These are phyloP conservation scores for Pezicula neosporulosa DNA, from an alignment of 2,329 filamentous ascomycete species.

Conservation along the genomic window DNA sequence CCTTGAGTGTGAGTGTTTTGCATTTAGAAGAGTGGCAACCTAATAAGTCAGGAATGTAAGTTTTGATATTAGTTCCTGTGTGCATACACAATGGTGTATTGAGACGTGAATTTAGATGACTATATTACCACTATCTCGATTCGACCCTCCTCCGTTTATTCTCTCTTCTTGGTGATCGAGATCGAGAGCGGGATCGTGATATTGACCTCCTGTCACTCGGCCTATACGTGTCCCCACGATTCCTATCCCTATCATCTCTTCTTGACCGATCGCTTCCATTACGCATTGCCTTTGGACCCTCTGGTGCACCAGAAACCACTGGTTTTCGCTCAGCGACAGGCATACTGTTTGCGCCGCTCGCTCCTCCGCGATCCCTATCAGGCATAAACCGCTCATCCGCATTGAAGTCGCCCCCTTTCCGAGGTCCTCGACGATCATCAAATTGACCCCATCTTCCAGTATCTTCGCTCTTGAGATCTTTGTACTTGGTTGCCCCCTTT, in stretches of 20 bases:
- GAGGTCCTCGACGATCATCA: conserved; percentile 41
- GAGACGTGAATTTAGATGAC: no score
- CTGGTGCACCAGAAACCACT: conserved; percentile 21
- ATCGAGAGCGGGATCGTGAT: conserved; percentile 45
- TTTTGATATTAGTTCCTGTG: no score
- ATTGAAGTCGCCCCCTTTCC: conserved; percentile 36
- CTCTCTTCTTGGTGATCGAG: conserved; percentile 48
- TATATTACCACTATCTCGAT: conserved; percentile 14
- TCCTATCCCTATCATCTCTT: conserved; percentile 21
- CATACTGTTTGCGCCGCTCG: conserved; percentile 66
- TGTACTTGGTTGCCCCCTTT: conserved; percentile 88
- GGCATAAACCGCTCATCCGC: conserved; percentile 66
- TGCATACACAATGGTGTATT: no score
- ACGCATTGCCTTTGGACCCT: conserved; percentile 25
- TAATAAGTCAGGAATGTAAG: no score
- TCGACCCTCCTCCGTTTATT: conserved; percentile 59
- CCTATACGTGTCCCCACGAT: conserved; percentile 18
- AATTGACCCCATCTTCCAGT: conserved; percentile 80
- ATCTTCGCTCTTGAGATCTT: conserved; percentile 83
- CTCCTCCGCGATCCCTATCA: conserved; percentile 51
- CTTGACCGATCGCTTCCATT: conserved; percentile 28
- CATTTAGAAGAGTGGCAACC: no score
- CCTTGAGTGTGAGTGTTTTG: no score
- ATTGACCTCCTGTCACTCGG: conserved; percentile 31
- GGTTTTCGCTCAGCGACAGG: conserved; percentile 58